Conservation (phyloP, 768 basidiomycete species). For the Tricholoma sp. region DNA sequence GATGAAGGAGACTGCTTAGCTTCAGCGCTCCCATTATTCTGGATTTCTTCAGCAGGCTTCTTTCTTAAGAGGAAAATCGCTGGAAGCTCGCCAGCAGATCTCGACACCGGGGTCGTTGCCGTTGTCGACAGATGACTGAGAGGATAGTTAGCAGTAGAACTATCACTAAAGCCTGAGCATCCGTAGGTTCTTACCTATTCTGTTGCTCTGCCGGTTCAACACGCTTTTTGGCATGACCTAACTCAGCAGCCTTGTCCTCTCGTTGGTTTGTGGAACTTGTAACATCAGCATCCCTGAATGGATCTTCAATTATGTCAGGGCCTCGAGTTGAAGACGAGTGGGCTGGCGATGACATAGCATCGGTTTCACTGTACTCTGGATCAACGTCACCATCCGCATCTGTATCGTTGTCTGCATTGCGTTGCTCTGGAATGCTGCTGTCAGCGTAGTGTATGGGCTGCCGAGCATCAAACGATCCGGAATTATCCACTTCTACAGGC, state of each 20-base stretch:
- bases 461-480: not conserved
- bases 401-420: conserved; percentile 16
- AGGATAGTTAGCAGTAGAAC: not conserved
- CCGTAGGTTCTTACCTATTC: conserved; percentile 5
- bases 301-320: not conserved
- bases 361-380: conserved; percentile 23
- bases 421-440: not conserved
- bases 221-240: not conserved
- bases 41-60: not conserved
- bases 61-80: conserved; percentile 25
- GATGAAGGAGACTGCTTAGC: not conserved
- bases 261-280: not conserved
- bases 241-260: not conserved
- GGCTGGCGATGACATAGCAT: not conserved
- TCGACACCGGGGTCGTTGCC: conserved; percentile 3
- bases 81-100: conserved; percentile 19
- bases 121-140: not conserved
- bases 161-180: not conserved
- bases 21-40: conserved; percentile 1
- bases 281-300: not conserved
- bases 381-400: conserved; percentile 34
- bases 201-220: not conserved
- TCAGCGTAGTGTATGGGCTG: not conserved
- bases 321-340: not conserved
- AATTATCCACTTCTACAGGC: not conserved